A percentile compares a stretch with the other conserved stretches of the same genome.
Evolutionary conservation across 495 filamentous ascomycete species (phyloP).

Genomic region (Endocarpon pusillum): DNA sequence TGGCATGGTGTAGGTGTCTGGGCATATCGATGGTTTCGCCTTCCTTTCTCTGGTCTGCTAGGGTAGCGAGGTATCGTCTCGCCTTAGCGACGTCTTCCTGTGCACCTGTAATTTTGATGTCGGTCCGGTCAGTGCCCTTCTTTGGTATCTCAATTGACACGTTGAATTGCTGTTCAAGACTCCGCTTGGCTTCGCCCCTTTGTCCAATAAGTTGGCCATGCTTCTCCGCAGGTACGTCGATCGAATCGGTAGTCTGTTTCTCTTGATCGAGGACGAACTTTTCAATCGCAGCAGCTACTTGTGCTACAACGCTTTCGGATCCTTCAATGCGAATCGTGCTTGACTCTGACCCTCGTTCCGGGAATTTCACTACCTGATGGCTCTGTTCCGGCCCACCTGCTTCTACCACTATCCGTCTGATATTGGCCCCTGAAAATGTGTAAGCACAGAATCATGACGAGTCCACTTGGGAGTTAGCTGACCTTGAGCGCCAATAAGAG

Average conservation of each 20-base stretch:
- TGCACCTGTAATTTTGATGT: constrained; percentile 69
- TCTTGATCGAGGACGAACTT: constrained; percentile 62
- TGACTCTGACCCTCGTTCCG: constrained; percentile 53
- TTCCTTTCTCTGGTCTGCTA: constrained; percentile 74
- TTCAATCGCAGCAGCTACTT: constrained; percentile 68
- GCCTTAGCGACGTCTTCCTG: constrained; percentile 65
- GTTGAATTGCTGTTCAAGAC: constrained; percentile 77
- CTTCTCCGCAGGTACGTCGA: constrained; percentile 74
- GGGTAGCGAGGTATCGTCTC: constrained; percentile 59
- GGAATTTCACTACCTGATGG: constrained; percentile 81
- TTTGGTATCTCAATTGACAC: constrained; percentile 82
- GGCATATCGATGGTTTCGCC: constrained; percentile 77
- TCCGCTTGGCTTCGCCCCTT: constrained; percentile 67
- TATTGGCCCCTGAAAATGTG: constrained; percentile 50
- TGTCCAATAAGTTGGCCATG: constrained; percentile 84
- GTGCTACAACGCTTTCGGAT: constrained; percentile 63
- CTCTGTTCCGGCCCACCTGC: constrained; percentile 80
- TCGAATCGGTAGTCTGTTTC: constrained; percentile 51
- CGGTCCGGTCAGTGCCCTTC: constrained; percentile 45
- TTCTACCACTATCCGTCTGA: constrained; percentile 70
- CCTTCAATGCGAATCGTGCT: constrained; percentile 75
- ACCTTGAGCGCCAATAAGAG: constrained; percentile 80
- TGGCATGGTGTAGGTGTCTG: constrained; percentile 56
- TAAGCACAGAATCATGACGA: constrained; percentile 13
- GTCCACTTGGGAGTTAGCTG: constrained; percentile 20